phyloP scores from a whole-genome alignment of 2,329 filamentous ascomycete genomes.

The Botrytis medusae region DNA sequence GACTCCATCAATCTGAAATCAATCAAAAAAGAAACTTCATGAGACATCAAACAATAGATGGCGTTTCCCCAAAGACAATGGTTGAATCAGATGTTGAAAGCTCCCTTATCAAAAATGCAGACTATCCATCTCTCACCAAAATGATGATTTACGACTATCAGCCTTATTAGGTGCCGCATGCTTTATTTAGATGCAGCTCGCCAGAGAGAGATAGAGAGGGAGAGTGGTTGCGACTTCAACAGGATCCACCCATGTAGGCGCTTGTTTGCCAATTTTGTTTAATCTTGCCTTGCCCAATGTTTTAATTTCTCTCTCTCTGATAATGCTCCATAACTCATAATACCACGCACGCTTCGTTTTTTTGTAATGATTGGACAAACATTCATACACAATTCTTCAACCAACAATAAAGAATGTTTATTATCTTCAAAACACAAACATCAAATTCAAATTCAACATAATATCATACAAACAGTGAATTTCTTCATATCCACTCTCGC shows the following conservation, averaged over 20 bases:
- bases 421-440: constrained; percentile 22
- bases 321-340: constrained; percentile 4
- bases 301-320: constrained; percentile 10
- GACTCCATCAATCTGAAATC: not conserved
- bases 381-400: constrained; percentile 27
- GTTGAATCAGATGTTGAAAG: not conserved
- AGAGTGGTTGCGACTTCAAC: constrained; percentile 1
- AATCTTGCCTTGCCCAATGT: constrained; percentile 6
- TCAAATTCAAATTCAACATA: constrained; percentile 16
- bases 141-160: constrained; percentile 7
- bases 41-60: constrained; percentile 10
- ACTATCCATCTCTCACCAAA: not conserved
- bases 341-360: constrained; percentile 4
- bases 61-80: not conserved
- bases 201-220: not conserved
- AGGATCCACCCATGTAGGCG: constrained; percentile 9
- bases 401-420: constrained; percentile 29
- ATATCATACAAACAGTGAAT: constrained; percentile 20
- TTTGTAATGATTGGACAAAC: constrained; percentile 26
- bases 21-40: not conserved
- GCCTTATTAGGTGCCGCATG: constrained; percentile 10
- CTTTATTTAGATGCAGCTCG: constrained; percentile 8
- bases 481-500: constrained; percentile 14
- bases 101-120: not conserved
- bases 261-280: constrained; percentile 21